These are phyloP conservation scores for Phialophora expanda DNA, from an alignment of 2,329 filamentous ascomycete genomes.

Conservation along the genomic window DNA sequence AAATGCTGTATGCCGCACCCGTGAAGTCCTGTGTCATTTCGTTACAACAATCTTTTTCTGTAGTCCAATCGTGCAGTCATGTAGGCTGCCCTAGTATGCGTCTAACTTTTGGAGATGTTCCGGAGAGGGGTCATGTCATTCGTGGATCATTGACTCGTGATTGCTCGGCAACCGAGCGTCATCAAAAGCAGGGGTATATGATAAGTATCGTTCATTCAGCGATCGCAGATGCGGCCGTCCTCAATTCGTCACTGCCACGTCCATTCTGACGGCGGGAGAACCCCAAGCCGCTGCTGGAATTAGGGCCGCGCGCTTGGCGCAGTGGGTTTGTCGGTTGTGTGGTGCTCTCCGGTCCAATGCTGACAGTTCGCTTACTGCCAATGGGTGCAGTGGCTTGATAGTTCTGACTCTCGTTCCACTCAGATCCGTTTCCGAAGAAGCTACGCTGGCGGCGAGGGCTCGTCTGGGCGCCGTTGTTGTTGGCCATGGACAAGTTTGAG, in stretches of 20 bases:
- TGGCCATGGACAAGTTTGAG: slow-evolving; percentile 63
- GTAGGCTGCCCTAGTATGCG: slow-evolving; percentile 40
- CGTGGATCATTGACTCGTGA: slow-evolving; percentile 41
- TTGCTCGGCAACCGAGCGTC: slow-evolving; percentile 37
- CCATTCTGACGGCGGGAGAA: slow-evolving; percentile 64
- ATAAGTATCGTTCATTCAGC: slow-evolving; percentile 59
- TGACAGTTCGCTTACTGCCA: slow-evolving; percentile 68
- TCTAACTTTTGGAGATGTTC: slow-evolving; percentile 39
- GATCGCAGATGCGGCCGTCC: slow-evolving; percentile 64
- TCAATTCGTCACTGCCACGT: slow-evolving; percentile 69
- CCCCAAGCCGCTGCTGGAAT: slow-evolving; percentile 63
- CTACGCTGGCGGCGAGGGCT: slow-evolving; percentile 44
- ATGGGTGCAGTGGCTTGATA: slow-evolving; percentile 60
- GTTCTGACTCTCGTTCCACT: slow-evolving; percentile 38
- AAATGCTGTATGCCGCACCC: slow-evolving; percentile 37
- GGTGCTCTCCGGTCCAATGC: slow-evolving; percentile 62
- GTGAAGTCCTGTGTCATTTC: slow-evolving; percentile 35
- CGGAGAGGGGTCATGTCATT: slow-evolving; percentile 37
- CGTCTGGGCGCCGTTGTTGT: slow-evolving; percentile 47
- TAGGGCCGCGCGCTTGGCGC: slow-evolving; percentile 66
- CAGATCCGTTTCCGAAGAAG: slow-evolving; percentile 36
- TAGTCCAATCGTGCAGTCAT: slow-evolving; percentile 40
- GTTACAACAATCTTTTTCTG: slow-evolving; percentile 39
- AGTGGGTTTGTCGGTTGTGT: slow-evolving; percentile 61
- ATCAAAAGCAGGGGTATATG: slow-evolving; percentile 39